phyloP scores from a whole-genome alignment of 495 filamentous ascomycete species.

The Darksidea phi region DNA sequence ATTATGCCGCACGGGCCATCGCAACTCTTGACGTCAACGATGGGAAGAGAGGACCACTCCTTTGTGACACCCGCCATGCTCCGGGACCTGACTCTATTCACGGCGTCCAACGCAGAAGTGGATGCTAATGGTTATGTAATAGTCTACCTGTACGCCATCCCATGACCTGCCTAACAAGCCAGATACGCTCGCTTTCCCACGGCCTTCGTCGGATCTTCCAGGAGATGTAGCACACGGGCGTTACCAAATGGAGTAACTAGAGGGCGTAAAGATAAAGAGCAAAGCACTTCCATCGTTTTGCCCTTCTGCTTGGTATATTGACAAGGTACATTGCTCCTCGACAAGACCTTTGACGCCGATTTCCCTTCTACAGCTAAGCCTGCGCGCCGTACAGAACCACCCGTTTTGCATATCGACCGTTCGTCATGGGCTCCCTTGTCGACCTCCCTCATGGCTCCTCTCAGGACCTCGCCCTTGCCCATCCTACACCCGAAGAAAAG shows the following conservation, averaged over 20 bases:
- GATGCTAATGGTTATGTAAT: constrained; percentile 15
- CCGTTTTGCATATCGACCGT: not conserved
- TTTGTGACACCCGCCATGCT: too few species aligned
- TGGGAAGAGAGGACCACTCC: too few species aligned
- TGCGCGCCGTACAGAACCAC: not conserved
- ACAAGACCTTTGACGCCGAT: too few species aligned
- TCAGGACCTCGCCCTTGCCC: constrained; percentile 62
- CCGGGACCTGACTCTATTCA: too few species aligned
- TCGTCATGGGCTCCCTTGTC: constrained; percentile 11
- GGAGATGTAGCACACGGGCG: constrained; percentile 6
- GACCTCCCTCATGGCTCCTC: constrained; percentile 58
- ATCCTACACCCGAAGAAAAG: constrained; percentile 66
- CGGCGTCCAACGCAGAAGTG: too few species aligned
- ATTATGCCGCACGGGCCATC: too few species aligned
- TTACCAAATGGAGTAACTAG: not conserved
- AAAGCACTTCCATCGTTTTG: not conserved
- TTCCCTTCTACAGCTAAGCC: too few species aligned
- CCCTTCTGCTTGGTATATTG: too few species aligned
- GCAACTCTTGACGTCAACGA: too few species aligned
- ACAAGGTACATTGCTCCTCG: too few species aligned
- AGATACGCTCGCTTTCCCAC: constrained; percentile 24
- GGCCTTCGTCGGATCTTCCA: constrained; percentile 23
- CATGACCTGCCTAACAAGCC: constrained; percentile 5
- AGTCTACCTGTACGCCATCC: not conserved
- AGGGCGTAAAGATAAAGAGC: not conserved